These are phyloP conservation scores for Ramaria rubella DNA, from an alignment of 768 basidiomycete species.

Conservation along the genomic window DNA sequence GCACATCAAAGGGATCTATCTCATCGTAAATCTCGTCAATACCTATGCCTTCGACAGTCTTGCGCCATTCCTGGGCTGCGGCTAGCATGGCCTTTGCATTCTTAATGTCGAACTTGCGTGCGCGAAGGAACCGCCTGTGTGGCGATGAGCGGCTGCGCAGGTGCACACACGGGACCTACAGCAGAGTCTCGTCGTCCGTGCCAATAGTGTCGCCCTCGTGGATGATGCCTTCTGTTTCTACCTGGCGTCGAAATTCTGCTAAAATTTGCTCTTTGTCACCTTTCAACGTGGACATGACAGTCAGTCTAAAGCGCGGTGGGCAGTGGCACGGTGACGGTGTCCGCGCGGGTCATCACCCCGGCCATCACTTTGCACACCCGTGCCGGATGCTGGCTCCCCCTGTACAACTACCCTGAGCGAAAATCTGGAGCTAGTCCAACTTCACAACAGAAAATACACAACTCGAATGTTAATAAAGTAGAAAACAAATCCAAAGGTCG, in stretches of 20 bases:
- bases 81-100: conserved; percentile 59
- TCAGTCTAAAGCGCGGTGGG: neutral
- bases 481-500: neutral
- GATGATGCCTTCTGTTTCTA: conserved; percentile 48
- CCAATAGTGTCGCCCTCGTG: conserved; percentile 58
- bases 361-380: too few relatives aligned
- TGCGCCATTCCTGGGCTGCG: conserved; percentile 64
- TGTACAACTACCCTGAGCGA: too few relatives aligned
- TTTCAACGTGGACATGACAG: conserved; percentile 19
- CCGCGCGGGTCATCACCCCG: neutral
- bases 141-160: neutral
- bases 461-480: neutral
- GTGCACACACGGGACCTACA: conserved; percentile 25
- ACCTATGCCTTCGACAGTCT: conserved; percentile 54
- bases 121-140: conserved; percentile 68
- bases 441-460: neutral
- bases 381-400: too few relatives aligned
- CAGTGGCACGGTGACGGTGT: neutral
- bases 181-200: conserved; percentile 50
- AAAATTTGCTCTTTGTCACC: conserved; percentile 34
- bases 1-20: conserved; percentile 66
- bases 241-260: conserved; percentile 42
- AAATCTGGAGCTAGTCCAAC: too few relatives aligned
- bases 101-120: conserved; percentile 44
- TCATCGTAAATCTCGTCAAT: conserved; percentile 56